Conservation (phyloP, 805 yeast genomes). For the Alloascoidea hylecoeti region DNA sequence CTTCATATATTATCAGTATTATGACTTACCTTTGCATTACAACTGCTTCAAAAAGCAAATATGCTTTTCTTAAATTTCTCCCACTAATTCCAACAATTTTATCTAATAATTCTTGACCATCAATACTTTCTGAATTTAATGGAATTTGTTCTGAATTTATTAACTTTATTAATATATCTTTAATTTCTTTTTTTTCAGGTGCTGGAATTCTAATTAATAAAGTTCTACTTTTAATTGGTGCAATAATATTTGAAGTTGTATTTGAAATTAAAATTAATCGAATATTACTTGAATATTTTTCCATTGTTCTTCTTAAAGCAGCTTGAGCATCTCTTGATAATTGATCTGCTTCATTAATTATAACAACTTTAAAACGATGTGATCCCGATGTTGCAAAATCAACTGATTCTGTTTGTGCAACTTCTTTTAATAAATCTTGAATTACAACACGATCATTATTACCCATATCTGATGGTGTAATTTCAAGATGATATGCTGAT, state of each 20-base stretch:
- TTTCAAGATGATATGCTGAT: conserved; percentile 80
- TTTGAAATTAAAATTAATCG: conserved; percentile 77
- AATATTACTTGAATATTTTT: conserved; percentile 78
- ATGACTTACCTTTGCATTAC: conserved; percentile 38
- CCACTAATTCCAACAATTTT: conserved; percentile 40
- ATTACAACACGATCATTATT: conserved; percentile 90
- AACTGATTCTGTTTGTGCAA: conserved; percentile 93
- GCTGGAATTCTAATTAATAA: conserved; percentile 78
- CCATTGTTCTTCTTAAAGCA: conserved; percentile 92
- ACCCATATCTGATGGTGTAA: conserved; percentile 96
- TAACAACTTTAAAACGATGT: conserved; percentile 40
- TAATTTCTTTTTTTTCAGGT: conserved; percentile 51
- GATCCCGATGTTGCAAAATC: conserved; percentile 39
- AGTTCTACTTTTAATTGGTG: conserved; percentile 91
- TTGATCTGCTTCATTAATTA: conserved; percentile 86
- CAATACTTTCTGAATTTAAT: conserved; percentile 21
- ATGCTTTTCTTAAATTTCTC: conserved; percentile 65
- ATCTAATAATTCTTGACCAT: conserved; percentile 26
- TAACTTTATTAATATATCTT: conserved; percentile 36
- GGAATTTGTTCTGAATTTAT: conserved; percentile 39
- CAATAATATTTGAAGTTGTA: conserved; percentile 81
- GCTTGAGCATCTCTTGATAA: conserved; percentile 91
- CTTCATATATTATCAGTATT: too few species aligned
- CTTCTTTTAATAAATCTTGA: conserved; percentile 85
- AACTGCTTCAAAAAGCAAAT: conserved; percentile 74